These are phyloP conservation scores for Mrakia gelida DNA, from an alignment of 768 basidiomycete genomes.

Conservation along the genomic window DNA sequence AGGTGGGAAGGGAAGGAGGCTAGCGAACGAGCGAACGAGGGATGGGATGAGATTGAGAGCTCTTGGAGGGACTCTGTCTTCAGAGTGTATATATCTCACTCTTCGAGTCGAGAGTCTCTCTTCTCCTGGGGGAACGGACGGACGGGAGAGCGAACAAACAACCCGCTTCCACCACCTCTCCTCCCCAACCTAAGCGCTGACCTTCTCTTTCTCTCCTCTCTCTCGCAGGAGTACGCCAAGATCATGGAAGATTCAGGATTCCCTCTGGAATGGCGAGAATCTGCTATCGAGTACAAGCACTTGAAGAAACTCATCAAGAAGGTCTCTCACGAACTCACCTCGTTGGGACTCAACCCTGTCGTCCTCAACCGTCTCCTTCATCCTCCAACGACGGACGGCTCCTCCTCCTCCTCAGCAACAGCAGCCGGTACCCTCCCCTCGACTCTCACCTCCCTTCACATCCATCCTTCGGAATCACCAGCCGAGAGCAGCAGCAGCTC, in stretches of 20 bases:
- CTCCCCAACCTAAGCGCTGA: background rate
- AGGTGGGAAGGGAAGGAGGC: background rate
- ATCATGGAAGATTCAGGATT: slow-evolving; percentile 51
- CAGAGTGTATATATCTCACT: too few species aligned
- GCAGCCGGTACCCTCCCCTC: background rate
- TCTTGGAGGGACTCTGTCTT: too few species aligned
- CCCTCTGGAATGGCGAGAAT: slow-evolving; percentile 69
- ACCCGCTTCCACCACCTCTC: too few species aligned
- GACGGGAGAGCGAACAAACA: background rate
- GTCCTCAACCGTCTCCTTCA: slow-evolving; percentile 48
- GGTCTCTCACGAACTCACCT: slow-evolving; percentile 72
- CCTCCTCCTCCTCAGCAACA: background rate
- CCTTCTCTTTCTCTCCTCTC: background rate
- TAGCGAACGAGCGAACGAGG: too few species aligned
- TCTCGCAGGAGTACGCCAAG: slow-evolving; percentile 43
- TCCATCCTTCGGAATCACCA: slow-evolving; percentile 23
- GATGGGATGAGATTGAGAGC: background rate
- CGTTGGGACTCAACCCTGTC: slow-evolving; percentile 52
- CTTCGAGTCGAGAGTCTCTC: too few species aligned
- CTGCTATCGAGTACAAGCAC: slow-evolving; percentile 81
- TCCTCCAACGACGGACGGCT: slow-evolving; percentile 36
- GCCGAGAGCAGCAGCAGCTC: slow-evolving; percentile 9
- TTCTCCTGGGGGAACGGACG: too few species aligned
- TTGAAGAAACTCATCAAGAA: slow-evolving; percentile 86
- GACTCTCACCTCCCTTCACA: background rate